phyloP scores from a whole-genome alignment of 2,329 filamentous ascomycete genomes.

The Fusarium avenaceum region DNA sequence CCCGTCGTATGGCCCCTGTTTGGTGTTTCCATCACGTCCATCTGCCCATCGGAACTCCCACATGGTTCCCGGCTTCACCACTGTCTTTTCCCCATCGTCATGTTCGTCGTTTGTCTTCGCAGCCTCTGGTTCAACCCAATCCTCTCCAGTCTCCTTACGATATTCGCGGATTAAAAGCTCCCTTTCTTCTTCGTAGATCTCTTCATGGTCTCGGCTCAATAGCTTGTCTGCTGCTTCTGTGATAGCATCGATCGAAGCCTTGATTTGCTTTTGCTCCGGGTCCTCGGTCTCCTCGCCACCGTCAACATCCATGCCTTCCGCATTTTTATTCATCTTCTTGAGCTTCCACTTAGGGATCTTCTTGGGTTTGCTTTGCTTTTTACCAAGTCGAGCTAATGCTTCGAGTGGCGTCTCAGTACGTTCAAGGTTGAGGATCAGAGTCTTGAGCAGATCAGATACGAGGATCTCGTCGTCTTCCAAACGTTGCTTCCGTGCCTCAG shows the following conservation, averaged over 20 bases:
- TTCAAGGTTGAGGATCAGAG: constrained; percentile 80
- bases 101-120: constrained; percentile 49
- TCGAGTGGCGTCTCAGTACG: constrained; percentile 89
- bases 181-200: constrained; percentile 92
- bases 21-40: constrained; percentile 80
- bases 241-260: constrained; percentile 81
- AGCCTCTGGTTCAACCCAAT: constrained; percentile 73
- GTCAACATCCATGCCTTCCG: constrained; percentile 78
- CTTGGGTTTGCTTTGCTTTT: constrained; percentile 71
- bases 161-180: constrained; percentile 88
- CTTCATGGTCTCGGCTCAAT: constrained; percentile 82
- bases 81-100: constrained; percentile 23
- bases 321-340: constrained; percentile 73
- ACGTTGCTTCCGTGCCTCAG: constrained; percentile 78
- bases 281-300: constrained; percentile 64
- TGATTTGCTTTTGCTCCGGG: constrained; percentile 76
- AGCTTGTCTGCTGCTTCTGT: constrained; percentile 92
- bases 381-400: constrained; percentile 84
- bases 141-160: constrained; percentile 85
- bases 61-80: constrained; percentile 45
- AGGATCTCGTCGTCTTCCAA: constrained; percentile 81
- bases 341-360: constrained; percentile 76
- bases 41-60: constrained; percentile 98
- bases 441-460: constrained; percentile 78
- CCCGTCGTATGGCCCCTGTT: constrained; percentile 89